Conservation (phyloP, 768 basidiomycete genomes). For the Sistotremastrum niveocremeum region DNA sequence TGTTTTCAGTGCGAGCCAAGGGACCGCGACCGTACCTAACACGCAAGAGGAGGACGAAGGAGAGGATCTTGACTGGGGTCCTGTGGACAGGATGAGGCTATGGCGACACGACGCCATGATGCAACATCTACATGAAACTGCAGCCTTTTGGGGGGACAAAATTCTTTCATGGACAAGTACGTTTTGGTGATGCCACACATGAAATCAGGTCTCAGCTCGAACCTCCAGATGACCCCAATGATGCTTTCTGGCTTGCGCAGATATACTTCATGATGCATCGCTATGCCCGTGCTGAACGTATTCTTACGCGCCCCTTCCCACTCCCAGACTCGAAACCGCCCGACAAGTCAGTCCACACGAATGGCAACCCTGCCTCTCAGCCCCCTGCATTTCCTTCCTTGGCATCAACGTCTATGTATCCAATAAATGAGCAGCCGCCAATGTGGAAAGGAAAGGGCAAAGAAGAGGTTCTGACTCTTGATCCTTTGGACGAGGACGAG, state of each 20-base stretch:
- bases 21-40: slow-evolving; percentile 43
- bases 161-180: slow-evolving; percentile 90
- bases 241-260: slow-evolving; percentile 98
- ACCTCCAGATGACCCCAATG: slow-evolving; percentile 75
- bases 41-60: slow-evolving; percentile 31
- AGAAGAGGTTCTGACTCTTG: slow-evolving; percentile 20
- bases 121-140: slow-evolving; percentile 96
- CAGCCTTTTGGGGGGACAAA: slow-evolving; percentile 98
- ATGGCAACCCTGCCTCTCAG: slow-evolving; percentile 10
- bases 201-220: not conserved
- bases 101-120: slow-evolving; percentile 98
- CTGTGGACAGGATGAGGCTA: slow-evolving; percentile 89
- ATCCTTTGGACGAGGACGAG: slow-evolving; percentile 38
- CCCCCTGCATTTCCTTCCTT: slow-evolving; percentile 29
- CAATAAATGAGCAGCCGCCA: slow-evolving; percentile 17
- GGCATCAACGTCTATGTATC: slow-evolving; percentile 13
- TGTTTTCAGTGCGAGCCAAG: slow-evolving; percentile 36
- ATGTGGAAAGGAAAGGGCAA: slow-evolving; percentile 42
- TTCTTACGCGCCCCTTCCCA: slow-evolving; percentile 80
- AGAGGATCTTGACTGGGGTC: slow-evolving; percentile 47
- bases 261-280: slow-evolving; percentile 94
- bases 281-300: slow-evolving; percentile 84
- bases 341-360: slow-evolving; percentile 14
- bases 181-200: slow-evolving; percentile 7
- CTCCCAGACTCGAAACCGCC: slow-evolving; percentile 28